These are phyloP conservation scores for Linum tenue DNA, from an alignment of 345 rosid species.

Conservation along the genomic window DNA sequence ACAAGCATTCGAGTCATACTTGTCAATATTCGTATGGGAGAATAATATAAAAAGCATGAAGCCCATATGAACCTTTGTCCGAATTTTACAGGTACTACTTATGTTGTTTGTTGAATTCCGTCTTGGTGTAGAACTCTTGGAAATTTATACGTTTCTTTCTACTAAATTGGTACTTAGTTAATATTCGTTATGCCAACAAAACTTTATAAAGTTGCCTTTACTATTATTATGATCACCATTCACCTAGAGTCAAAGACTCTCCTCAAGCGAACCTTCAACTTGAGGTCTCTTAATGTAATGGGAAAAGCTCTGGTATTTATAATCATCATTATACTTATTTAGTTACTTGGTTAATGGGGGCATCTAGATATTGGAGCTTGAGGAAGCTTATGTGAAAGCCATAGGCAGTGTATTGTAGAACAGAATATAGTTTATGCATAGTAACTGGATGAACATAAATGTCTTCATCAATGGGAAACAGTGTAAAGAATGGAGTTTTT, in stretches of 20 bases:
- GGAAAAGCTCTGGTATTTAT: not conserved
- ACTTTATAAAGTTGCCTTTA: no score
- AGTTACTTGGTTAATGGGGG: not conserved
- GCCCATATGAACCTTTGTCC: conserved; percentile 27
- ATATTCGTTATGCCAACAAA: no score
- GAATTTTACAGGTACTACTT: conserved; percentile 52
- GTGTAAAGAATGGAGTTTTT: conserved; percentile 42
- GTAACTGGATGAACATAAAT: conserved; percentile 39
- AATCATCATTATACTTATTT: not conserved
- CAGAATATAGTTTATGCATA: conserved; percentile 50
- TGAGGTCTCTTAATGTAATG: no score
- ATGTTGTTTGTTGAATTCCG: not conserved
- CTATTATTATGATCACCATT: not conserved
- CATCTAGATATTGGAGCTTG: conserved; percentile 54
- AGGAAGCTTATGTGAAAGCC: conserved; percentile 75
- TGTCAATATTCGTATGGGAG: conserved; percentile 51
- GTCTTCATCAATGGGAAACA: conserved; percentile 32
- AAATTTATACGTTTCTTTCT: not conserved
- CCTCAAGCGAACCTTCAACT: not conserved
- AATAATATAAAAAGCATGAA: conserved; percentile 32
- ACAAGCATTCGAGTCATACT: conserved; percentile 41
- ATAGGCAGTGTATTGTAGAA: conserved; percentile 41
- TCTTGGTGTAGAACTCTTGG: conserved; percentile 5
- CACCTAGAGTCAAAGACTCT: no score
- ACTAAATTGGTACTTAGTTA: not conserved